Conservation (phyloP, 1,284 basidiomycete genomes). For the Malassezia cuniculi region DNA sequence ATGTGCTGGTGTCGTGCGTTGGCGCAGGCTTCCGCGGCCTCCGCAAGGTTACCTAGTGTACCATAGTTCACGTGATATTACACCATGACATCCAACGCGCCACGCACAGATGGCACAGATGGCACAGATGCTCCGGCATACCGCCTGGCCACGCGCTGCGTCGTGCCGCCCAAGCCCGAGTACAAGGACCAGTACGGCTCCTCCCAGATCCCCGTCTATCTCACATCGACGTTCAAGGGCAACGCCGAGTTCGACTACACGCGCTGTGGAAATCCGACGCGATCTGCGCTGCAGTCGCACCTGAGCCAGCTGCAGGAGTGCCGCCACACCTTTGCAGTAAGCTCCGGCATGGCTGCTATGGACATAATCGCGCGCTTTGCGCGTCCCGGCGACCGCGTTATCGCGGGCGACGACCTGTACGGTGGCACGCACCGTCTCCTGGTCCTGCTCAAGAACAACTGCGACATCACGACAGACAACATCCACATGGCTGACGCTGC, state of each 20-base stretch:
- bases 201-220: conserved; percentile 90
- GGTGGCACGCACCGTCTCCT: conserved; percentile 94
- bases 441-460: conserved; percentile 74
- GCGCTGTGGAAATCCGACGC: conserved; percentile 88
- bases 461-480: conserved; percentile 79
- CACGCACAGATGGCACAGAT: not conserved
- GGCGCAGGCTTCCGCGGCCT: conserved; percentile 36
- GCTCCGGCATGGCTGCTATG: conserved; percentile 93
- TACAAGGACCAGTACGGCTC: conserved; percentile 93
- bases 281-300: conserved; percentile 48
- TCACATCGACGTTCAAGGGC: conserved; percentile 96
- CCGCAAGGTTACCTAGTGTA: conserved; percentile 18
- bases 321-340: conserved; percentile 74
- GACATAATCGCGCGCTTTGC: conserved; percentile 87
- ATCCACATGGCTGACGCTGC: conserved; percentile 75
- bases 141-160: conserved; percentile 65
- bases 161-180: conserved; percentile 69
- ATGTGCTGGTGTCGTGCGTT: conserved; percentile 28
- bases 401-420: conserved; percentile 94
- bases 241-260: conserved; percentile 81
- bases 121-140: conserved; percentile 9
- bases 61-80: conserved; percentile 1
- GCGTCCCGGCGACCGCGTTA: conserved; percentile 83
- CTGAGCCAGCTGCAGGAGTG: conserved; percentile 40
- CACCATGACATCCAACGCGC: not conserved